These are phyloP conservation scores for Bipolaris oryzae DNA, from an alignment of 2,329 filamentous ascomycete genomes.

Conservation along the genomic window DNA sequence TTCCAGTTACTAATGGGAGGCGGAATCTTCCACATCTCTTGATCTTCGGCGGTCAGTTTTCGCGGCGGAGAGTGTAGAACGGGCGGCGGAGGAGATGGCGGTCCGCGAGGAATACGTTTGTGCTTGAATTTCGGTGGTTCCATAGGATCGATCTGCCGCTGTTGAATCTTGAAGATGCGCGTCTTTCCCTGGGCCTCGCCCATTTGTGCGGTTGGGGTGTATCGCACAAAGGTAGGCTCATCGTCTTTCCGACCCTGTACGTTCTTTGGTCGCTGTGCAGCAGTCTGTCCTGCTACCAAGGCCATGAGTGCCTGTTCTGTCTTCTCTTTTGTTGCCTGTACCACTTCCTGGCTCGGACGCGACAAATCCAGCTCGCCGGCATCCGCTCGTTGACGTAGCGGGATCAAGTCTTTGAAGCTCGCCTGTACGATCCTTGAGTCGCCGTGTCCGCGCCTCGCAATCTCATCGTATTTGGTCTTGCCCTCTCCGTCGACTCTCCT, in stretches of 20 bases:
- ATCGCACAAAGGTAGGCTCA: conserved; percentile 91
- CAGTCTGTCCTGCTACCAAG: conserved; percentile 82
- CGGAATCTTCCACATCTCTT: conserved; percentile 92
- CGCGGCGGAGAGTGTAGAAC: conserved; percentile 94
- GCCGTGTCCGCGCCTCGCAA: conserved; percentile 85
- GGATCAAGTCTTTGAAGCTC: conserved; percentile 96
- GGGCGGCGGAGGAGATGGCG: conserved; percentile 89
- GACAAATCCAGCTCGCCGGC: conserved; percentile 89
- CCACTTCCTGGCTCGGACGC: conserved; percentile 82
- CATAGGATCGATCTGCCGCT: conserved; percentile 91
- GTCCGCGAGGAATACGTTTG: conserved; percentile 94
- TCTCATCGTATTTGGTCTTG: conserved; percentile 95
- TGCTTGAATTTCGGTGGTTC: conserved; percentile 98
- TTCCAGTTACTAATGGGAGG: conserved; percentile 98
- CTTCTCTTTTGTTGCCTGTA: conserved; percentile 81
- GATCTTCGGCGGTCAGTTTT: conserved; percentile 94
- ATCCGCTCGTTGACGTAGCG: conserved; percentile 88
- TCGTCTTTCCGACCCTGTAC: conserved; percentile 79
- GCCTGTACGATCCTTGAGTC: conserved; percentile 87
- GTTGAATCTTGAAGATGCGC: conserved; percentile 97
- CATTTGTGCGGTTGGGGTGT: conserved; percentile 97
- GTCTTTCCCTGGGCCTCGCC: conserved; percentile 85
- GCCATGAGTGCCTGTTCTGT: conserved; percentile 85
- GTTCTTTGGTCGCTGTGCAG: conserved; percentile 95
- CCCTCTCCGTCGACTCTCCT: conserved; percentile 89